Evolutionary conservation across 2,329 filamentous ascomycete genomes (phyloP), one percentile per base, ranked within the genome.

Genomic region (Coniochaeta sp.): DNA sequence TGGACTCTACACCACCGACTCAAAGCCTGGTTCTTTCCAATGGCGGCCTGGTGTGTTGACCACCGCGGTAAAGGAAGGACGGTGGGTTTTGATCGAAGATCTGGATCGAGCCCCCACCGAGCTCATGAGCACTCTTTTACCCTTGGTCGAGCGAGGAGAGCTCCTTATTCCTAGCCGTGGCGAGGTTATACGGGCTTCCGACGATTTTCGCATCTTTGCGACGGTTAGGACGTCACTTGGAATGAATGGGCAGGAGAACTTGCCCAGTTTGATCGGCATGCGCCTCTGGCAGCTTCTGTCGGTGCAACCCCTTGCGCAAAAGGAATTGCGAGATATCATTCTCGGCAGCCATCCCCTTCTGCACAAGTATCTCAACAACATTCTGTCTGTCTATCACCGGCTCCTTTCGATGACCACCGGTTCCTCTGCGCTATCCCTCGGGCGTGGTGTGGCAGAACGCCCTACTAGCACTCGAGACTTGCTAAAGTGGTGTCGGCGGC

Each of bases 51-150:
- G 95, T 74, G 90, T 98, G 22, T 78, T 99, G 66, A 97, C 95
- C 0, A 96, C 91, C 33, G 96, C 96, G 38, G 92, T 98, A 2
- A 88, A 84, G 69, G 93, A 99, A 77, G 96, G 95, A 17, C 84
- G 93, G 69, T 99, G 95, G 96, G 90, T 99, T 7, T 80, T 99
- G 65, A 96, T 99, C 62, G 96, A 99, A 73, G 96, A 99, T 73
- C 81, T 99, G 44, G 93, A 99, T 71, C 87, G 93, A 63, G 95
- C 95, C 12, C 95, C 96, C 5, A 93, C 91, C 65, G 95, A 99
- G 73, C 90, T 99, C 56, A 87, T 99, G 72, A 96, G 93, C 71
- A 92, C 93, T 16, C 83, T 99, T 31, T 80, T 99, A 28, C 95
- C 96, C 11, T 81, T 99, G 9, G 93, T 99, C 62, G 95, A 99